Base-by-base conservation (phyloP, 306 rosid genomes). In the Inga oerstediana region DNA sequence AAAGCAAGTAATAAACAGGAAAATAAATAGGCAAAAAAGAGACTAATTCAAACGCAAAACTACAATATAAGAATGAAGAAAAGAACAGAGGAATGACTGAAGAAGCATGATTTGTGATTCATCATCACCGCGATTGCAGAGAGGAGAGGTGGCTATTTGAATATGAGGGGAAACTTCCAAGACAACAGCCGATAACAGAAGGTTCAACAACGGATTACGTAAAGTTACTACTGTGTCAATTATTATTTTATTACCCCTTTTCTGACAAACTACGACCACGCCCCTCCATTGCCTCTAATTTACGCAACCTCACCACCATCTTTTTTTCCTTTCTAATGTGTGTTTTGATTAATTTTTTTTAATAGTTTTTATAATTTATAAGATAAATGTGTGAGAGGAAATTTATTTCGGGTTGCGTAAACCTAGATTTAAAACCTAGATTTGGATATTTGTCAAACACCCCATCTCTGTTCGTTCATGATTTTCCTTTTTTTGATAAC, bases 121-220 rank as follows among this genome's bases (percentile, higher is more conserved):
- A 8, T 59, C 16, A 24, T 22, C 35, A 51, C 75, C 58, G 46
- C 24, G 46, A 67, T 78, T 79, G 43, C 15, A 74, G 86, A 78
- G 56, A 61, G 58, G 30, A 80, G 72, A 78, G 77, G 34, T 8
- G 35, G 41, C 51, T 70, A 75, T 58, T 39, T 72, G 85, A 81
- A 78, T 43, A 49, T 62, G 85, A 16, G 9, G 65, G 49, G 78
- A 52, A 72, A 48, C 83, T 82, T 77, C 61, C 19, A 56, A 52
- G 8, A 52, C 46, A 77, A 69, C 80, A 83, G 74, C 49, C 35
- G 34, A 54, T 48, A 75, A 61, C 82, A 45, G 65, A 85, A 85
- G 88, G 87, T 88, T 85, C 88, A 87, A 78, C 66, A 1, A 34
- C 56, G 87, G 85, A 84, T 84, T 86, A 84, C 87, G 89, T 84